These are phyloP conservation scores for Silene uniflora DNA, from an alignment of 148 eudicot genomes.

Conservation along the genomic window DNA sequence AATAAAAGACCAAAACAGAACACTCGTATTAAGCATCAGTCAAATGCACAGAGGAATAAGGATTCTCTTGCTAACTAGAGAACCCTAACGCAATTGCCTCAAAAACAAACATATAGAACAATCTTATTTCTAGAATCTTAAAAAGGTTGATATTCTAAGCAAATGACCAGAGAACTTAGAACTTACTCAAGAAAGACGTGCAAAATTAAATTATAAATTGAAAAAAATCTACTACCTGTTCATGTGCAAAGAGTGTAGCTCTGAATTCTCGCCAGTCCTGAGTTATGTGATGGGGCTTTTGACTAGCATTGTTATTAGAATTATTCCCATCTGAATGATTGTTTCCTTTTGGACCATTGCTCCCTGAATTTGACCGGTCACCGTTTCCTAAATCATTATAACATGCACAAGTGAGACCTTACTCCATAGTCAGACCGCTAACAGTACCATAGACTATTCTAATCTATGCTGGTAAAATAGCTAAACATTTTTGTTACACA, in stretches of 20 bases:
- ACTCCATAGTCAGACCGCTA: not conserved
- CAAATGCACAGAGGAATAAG: no score
- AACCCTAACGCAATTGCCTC: no score
- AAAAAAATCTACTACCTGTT: slow-evolving; percentile 50
- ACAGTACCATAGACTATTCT: not conserved
- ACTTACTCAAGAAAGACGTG: not conserved
- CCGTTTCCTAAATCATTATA: slow-evolving; percentile 48
- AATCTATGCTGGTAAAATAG: not conserved
- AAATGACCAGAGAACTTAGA: not conserved
- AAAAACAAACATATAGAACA: no score
- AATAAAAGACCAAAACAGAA: no score
- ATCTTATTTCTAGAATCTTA: no score
- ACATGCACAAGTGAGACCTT: slow-evolving; percentile 12
- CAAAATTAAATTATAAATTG: not conserved
- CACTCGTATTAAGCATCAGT: no score
- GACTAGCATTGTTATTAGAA: slow-evolving; percentile 42
- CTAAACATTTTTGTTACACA: not conserved
- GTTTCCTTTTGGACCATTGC: slow-evolving; percentile 58
- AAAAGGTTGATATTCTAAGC: no score
- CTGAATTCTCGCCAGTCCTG: slow-evolving; percentile 97
- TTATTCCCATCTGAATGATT: slow-evolving; percentile 55
- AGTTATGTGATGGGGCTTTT: slow-evolving; percentile 44
- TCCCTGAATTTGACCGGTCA: slow-evolving; percentile 56
- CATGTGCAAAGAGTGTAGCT: slow-evolving; percentile 64
- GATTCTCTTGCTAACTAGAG: no score